Conservation (phyloP, 257 asterid genomes). For the Solanum tarapatanum region DNA sequence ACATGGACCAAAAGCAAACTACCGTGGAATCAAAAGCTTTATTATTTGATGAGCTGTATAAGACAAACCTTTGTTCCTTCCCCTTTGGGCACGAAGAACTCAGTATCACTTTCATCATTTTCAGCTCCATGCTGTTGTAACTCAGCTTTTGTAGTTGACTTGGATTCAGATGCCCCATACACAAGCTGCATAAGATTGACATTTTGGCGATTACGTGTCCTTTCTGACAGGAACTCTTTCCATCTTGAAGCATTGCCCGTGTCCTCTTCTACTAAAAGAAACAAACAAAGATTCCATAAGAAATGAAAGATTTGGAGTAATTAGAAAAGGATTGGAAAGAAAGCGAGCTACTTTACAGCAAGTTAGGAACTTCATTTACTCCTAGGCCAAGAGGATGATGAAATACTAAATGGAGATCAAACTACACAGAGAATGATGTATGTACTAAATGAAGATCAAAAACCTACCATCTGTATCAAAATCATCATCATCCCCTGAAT, state of each 20-base stretch:
- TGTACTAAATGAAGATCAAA: not conserved
- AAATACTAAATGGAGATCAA: not conserved
- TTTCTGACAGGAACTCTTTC: conserved; percentile 69
- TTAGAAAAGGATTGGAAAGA: not conserved
- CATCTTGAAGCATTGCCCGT: conserved; percentile 74
- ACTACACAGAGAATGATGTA: not conserved
- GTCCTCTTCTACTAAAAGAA: conserved; percentile 35
- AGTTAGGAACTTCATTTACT: not conserved
- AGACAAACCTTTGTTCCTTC: conserved; percentile 65
- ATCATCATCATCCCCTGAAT: conserved; percentile 22
- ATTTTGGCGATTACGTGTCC: conserved; percentile 43
- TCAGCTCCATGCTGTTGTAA: conserved; percentile 9
- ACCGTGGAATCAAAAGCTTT: not conserved
- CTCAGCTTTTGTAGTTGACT: conserved; percentile 17
- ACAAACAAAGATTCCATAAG: not conserved
- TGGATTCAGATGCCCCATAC: conserved; percentile 53
- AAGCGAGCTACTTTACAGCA: not conserved
- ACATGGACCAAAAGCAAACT: not conserved
- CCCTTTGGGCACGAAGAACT: conserved; percentile 81
- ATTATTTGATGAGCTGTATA: not conserved
- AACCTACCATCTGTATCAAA: conserved; percentile 20
- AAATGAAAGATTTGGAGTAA: not conserved
- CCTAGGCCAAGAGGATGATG: not conserved
- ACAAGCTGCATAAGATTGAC: conserved; percentile 83
- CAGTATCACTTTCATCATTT: conserved; percentile 62